Conservation (phyloP, 2,329 filamentous ascomycete genomes). For the Aspergillus fructus region DNA sequence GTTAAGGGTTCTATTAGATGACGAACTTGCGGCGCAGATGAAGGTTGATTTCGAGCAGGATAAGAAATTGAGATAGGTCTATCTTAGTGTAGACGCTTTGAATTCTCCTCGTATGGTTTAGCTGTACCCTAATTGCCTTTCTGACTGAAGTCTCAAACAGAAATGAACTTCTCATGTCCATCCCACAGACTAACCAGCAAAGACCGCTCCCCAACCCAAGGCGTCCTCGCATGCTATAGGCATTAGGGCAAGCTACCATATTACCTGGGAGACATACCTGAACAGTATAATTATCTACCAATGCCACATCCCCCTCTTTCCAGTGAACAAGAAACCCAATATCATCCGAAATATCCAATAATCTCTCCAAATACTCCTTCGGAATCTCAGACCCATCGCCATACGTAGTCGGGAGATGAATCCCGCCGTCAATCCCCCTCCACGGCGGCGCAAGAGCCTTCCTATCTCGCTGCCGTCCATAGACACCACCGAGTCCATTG, state of each 20-base stretch:
- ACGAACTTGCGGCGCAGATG: no score
- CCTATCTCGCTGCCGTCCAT: background rate
- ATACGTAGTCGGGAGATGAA: background rate
- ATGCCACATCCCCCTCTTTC: background rate
- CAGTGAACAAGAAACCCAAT: background rate
- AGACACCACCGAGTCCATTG: background rate
- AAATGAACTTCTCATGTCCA: background rate
- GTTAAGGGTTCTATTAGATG: no score
- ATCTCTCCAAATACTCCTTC: background rate
- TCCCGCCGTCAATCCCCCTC: background rate
- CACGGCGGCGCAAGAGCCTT: background rate
- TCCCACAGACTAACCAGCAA: background rate
- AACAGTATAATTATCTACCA: background rate
- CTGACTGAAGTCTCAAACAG: background rate
- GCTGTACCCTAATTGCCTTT: no score
- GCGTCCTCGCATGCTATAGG: no score
- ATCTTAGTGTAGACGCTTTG: no score
- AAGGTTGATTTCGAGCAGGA: no score
- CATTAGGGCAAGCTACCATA: no score
- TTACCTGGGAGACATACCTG: background rate
- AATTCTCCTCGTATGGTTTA: no score
- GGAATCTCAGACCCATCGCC: background rate
- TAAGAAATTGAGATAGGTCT: no score
- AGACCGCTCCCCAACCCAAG: background rate
- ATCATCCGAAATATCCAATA: background rate